Evolutionary conservation across 2,329 filamentous ascomycete species (phyloP).

Genomic region (Colletotrichum navitas): DNA sequence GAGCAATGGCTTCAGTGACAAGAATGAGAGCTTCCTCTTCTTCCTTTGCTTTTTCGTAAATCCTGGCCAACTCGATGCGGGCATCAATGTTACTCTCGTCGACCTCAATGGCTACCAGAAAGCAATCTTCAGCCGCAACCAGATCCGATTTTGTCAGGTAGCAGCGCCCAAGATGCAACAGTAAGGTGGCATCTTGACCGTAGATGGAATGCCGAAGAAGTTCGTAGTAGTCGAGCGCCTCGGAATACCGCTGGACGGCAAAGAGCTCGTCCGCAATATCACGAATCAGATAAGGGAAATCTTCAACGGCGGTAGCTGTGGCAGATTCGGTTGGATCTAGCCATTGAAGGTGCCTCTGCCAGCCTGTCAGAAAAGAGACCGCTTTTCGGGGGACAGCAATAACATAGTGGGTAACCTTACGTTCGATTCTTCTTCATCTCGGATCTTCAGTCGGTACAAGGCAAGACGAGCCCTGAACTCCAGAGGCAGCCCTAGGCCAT

Average conservation of each 20-base stretch:
- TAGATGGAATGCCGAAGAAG: conserved; percentile 64
- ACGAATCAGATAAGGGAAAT: conserved; percentile 84
- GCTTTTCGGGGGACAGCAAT: conserved; percentile 20
- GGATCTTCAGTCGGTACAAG: conserved; percentile 81
- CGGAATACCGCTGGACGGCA: conserved; percentile 49
- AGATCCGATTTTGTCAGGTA: conserved; percentile 74
- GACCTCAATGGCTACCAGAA: conserved; percentile 78
- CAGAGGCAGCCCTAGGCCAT: conserved; percentile 80
- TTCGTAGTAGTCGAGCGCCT: conserved; percentile 69
- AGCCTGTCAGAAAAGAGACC: conserved; percentile 23
- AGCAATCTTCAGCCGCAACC: conserved; percentile 81
- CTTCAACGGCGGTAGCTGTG: conserved; percentile 47
- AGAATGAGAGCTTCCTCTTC: conserved; percentile 82
- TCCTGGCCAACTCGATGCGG: conserved; percentile 82
- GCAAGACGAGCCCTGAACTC: conserved; percentile 89
- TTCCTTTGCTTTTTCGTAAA: conserved; percentile 83
- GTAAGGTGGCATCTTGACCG: conserved; percentile 63
- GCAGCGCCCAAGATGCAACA: conserved; percentile 74
- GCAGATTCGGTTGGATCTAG: conserved; percentile 66
- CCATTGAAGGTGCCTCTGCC: conserved; percentile 75
- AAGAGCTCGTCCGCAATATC: conserved; percentile 69
- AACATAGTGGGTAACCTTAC: conserved; percentile 59
- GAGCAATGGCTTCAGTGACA: conserved; percentile 78
- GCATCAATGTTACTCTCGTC: conserved; percentile 81
- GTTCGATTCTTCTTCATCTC: conserved; percentile 78